These are phyloP conservation scores for Nakazawaea ambrosiae DNA, from an alignment of 805 yeast species.

Conservation along the genomic window DNA sequence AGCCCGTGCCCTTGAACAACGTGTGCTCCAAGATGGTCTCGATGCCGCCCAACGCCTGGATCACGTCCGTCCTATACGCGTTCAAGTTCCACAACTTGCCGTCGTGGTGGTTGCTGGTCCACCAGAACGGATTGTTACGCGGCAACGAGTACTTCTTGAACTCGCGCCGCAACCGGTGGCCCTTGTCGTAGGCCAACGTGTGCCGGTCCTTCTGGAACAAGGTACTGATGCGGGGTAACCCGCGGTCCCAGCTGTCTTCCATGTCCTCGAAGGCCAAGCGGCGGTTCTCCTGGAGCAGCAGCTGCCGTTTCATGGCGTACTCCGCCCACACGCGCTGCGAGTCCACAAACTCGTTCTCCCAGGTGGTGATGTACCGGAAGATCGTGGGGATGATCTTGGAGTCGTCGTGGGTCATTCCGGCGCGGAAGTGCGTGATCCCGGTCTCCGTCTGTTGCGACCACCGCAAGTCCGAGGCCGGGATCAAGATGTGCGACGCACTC, in stretches of 20 bases:
- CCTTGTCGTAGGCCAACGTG: slow-evolving; percentile 90
- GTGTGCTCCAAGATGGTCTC: slow-evolving; percentile 95
- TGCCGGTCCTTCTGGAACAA: slow-evolving; percentile 92
- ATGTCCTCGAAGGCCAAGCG: slow-evolving; percentile 87
- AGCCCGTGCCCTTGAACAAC: slow-evolving; percentile 92
- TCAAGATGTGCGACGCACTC: slow-evolving; percentile 91
- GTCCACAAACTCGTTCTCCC: slow-evolving; percentile 95
- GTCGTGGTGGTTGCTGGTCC: slow-evolving; percentile 91
- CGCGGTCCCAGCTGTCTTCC: slow-evolving; percentile 94
- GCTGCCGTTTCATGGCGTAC: slow-evolving; percentile 82
- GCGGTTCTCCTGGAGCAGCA: slow-evolving; percentile 79
- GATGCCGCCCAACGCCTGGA: slow-evolving; percentile 95
- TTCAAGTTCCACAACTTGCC: slow-evolving; percentile 94
- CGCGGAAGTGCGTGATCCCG: slow-evolving; percentile 88
- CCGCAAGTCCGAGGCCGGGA: slow-evolving; percentile 85
- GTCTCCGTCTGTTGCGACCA: slow-evolving; percentile 94
- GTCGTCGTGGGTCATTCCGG: slow-evolving; percentile 85
- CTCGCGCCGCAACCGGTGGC: slow-evolving; percentile 77
- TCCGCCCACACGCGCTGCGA: slow-evolving; percentile 98
- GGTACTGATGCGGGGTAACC: slow-evolving; percentile 93
- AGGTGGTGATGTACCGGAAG: slow-evolving; percentile 84
- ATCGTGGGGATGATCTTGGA: slow-evolving; percentile 85
- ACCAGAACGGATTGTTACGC: slow-evolving; percentile 88
- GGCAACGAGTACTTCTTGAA: slow-evolving; percentile 68
- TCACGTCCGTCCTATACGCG: slow-evolving; percentile 90